These are phyloP conservation scores for Fusarium illudens DNA, from an alignment of 2,329 filamentous ascomycete genomes.

Conservation along the genomic window DNA sequence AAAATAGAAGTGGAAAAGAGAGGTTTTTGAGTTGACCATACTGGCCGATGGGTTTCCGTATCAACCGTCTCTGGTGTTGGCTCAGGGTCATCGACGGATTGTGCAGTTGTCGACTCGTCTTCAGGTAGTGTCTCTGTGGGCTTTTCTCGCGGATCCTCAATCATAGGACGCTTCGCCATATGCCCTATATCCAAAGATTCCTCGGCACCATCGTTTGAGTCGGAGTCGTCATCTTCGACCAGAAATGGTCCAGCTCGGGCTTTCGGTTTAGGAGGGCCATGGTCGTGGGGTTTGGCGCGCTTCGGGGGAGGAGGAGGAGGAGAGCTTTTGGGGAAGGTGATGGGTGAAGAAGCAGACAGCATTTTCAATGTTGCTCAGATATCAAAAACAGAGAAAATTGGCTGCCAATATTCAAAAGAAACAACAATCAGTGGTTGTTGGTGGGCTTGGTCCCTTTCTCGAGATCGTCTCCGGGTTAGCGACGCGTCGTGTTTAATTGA, in stretches of 20 bases:
- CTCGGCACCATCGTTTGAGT: constrained; percentile 35
- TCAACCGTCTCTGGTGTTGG: neutral
- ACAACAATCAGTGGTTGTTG: constrained; percentile 2
- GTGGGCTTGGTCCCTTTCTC: constrained; percentile 23
- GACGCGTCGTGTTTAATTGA: constrained; percentile 46
- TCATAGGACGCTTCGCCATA: constrained; percentile 46
- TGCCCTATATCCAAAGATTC: constrained; percentile 16
- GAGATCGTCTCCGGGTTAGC: constrained; percentile 18
- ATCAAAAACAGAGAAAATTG: neutral
- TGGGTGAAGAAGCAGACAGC: constrained; percentile 67
- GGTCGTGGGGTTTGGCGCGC: constrained; percentile 48
- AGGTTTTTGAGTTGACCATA: constrained; percentile 34
- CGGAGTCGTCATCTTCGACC: constrained; percentile 50
- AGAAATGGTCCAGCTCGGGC: constrained; percentile 51
- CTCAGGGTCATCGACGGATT: constrained; percentile 1
- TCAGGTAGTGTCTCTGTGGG: neutral
- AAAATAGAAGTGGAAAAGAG: constrained; percentile 44
- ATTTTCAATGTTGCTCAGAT: constrained; percentile 50
- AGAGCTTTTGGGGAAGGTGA: constrained; percentile 63
- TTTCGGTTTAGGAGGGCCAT: constrained; percentile 48
- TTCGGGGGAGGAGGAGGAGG: constrained; percentile 48
- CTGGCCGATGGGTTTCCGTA: constrained; percentile 13
- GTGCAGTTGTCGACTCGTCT: neutral
- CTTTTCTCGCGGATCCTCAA: constrained; percentile 37
- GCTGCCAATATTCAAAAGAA: neutral